These are phyloP conservation scores for Ophiosphaerella korrae DNA, from an alignment of 2,329 filamentous ascomycete species.

Conservation along the genomic window DNA sequence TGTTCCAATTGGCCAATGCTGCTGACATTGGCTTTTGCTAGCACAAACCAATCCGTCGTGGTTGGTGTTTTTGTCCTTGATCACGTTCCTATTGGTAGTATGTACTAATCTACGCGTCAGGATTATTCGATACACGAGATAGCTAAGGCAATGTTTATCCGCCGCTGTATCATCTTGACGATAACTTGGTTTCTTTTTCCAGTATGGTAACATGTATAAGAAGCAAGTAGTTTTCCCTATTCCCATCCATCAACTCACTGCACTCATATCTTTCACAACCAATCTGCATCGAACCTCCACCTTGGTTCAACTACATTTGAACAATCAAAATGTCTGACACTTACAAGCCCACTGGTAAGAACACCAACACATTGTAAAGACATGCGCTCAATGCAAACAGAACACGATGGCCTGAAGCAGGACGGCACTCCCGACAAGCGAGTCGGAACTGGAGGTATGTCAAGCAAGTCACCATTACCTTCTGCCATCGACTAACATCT, in stretches of 20 bases:
- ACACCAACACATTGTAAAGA: neutral
- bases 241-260: neutral
- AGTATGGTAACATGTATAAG: neutral
- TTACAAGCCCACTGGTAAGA: constrained; percentile 16
- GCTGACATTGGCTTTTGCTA: too few species aligned
- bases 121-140: too few species aligned
- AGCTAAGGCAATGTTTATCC: too few species aligned
- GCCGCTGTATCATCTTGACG: too few species aligned
- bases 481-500: neutral
- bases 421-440: constrained; percentile 20
- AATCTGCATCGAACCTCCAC: neutral
- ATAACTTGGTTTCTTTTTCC: too few species aligned
- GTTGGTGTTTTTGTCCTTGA: too few species aligned
- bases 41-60: too few species aligned
- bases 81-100: too few species aligned
- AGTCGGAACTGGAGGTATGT: constrained; percentile 15
- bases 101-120: too few species aligned
- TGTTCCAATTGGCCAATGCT: neutral
- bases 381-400: neutral
- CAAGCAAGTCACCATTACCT: neutral
- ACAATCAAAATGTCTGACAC: constrained; percentile 10
- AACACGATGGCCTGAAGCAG: constrained; percentile 18
- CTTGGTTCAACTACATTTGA: neutral
- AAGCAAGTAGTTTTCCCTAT: constrained; percentile 2
- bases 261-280: neutral